Conservation (phyloP, 148 eudicot species). For the Vaccinium corymbosum region DNA sequence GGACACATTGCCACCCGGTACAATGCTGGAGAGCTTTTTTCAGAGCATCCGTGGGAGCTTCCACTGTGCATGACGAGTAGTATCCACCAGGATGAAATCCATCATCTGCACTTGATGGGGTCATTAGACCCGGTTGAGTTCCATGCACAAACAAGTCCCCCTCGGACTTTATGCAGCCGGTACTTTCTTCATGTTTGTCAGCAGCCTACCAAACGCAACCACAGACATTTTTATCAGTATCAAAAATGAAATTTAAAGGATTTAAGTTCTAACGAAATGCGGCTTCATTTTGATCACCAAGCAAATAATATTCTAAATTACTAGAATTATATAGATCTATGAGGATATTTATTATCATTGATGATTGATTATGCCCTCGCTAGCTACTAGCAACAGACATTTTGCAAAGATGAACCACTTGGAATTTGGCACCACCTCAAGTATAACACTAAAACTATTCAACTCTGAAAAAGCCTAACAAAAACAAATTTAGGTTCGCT, state of each 20-base stretch:
- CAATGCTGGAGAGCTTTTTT: slow-evolving; percentile 58
- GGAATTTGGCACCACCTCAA: background rate
- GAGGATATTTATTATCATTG: background rate
- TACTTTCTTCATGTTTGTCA: slow-evolving; percentile 34
- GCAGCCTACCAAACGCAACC: slow-evolving; percentile 32
- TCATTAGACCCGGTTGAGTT: slow-evolving; percentile 36
- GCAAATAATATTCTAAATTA: background rate
- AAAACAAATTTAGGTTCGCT: background rate
- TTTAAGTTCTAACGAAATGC: background rate
- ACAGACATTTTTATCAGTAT: background rate
- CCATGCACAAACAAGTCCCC: slow-evolving; percentile 42
- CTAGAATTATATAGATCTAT: background rate
- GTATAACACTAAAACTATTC: background rate
- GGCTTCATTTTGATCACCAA: background rate
- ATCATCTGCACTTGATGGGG: slow-evolving; percentile 12
- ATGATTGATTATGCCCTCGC: background rate
- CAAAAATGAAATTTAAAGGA: too few species aligned
- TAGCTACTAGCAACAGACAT: background rate
- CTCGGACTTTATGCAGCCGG: slow-evolving; percentile 41
- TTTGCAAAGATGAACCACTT: background rate
- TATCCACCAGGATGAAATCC: slow-evolving; percentile 42
- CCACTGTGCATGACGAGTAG: slow-evolving; percentile 66
- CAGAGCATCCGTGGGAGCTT: slow-evolving; percentile 64
- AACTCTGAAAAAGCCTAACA: background rate
- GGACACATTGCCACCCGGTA: slow-evolving; percentile 67